phyloP scores from a whole-genome alignment of 306 rosid species.

The Vachellia pachyceras region DNA sequence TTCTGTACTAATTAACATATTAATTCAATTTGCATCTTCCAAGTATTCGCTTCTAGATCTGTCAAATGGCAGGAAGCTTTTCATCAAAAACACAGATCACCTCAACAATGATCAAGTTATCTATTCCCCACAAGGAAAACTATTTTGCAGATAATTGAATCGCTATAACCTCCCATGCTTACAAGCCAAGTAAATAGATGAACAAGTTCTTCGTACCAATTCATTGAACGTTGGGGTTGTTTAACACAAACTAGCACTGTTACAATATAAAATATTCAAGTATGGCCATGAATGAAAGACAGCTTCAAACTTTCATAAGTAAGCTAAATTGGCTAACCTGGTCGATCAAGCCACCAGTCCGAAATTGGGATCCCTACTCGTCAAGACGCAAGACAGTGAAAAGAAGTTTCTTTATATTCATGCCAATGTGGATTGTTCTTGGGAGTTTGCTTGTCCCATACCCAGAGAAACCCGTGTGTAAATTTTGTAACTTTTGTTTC shows the following conservation, averaged over 20 bases:
- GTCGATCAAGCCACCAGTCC: neutral
- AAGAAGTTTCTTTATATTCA: neutral
- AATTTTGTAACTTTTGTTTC: constrained; percentile 11
- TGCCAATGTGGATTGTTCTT: neutral
- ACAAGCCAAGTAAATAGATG: neutral
- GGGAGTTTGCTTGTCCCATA: neutral
- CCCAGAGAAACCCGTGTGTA: neutral
- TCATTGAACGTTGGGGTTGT: neutral
- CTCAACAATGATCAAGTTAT: neutral
- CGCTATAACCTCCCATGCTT: neutral
- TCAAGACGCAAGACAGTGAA: neutral
- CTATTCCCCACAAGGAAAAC: neutral
- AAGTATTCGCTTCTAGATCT: too few relatives aligned
- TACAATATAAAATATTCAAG: neutral
- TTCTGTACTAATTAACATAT: too few relatives aligned
- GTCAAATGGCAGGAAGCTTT: neutral
- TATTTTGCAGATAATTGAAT: neutral
- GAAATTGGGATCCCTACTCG: neutral
- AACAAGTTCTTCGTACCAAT: neutral
- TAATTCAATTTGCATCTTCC: too few relatives aligned
- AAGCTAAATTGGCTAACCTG: constrained; percentile 10
- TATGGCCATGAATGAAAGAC: neutral
- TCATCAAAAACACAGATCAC: too few relatives aligned
- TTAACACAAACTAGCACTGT: neutral
- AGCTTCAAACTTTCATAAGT: neutral